These are phyloP conservation scores for Terfezia claveryi DNA, from an alignment of 495 filamentous ascomycete genomes.

Conservation along the genomic window DNA sequence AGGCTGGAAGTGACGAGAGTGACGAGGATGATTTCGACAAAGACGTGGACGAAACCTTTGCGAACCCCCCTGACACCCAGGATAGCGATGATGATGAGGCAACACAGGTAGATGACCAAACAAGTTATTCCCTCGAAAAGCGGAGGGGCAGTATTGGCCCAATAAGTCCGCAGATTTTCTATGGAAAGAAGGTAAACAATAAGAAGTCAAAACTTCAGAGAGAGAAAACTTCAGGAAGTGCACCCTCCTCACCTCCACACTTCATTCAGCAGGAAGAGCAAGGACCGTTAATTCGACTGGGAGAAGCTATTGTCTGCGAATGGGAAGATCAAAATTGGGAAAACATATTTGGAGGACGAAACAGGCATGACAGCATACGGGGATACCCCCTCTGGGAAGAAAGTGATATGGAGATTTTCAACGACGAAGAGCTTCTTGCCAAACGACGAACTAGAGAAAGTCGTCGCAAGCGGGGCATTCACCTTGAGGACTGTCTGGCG, in stretches of 20 bases:
- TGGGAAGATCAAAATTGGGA: slow-evolving; percentile 49
- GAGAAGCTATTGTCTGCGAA: slow-evolving; percentile 68
- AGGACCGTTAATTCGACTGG: slow-evolving; percentile 45
- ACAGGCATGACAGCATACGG: slow-evolving; percentile 24
- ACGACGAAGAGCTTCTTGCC: slow-evolving; percentile 44
- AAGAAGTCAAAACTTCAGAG: too few species aligned
- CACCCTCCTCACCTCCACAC: too few species aligned
- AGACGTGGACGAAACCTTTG: neutral
- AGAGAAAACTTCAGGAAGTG: too few species aligned
- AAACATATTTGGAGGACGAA: slow-evolving; percentile 38
- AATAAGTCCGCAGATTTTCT: too few species aligned
- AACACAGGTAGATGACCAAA: too few species aligned
- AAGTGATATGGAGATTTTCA: slow-evolving; percentile 27
- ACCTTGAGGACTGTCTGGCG: slow-evolving; percentile 72
- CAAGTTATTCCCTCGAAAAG: too few species aligned
- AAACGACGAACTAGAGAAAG: slow-evolving; percentile 34
- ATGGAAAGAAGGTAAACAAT: too few species aligned
- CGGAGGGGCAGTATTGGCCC: too few species aligned
- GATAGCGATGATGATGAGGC: slow-evolving; percentile 23
- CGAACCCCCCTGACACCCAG: slow-evolving; percentile 6
- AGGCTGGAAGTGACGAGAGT: slow-evolving; percentile 7
- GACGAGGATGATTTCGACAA: slow-evolving; percentile 14
- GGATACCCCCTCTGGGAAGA: slow-evolving; percentile 29
- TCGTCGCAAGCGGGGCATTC: slow-evolving; percentile 51
- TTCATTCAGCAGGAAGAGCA: slow-evolving; percentile 16